phyloP scores from a whole-genome alignment of 2,329 filamentous ascomycete species.

The Colletotrichum acutatum region DNA sequence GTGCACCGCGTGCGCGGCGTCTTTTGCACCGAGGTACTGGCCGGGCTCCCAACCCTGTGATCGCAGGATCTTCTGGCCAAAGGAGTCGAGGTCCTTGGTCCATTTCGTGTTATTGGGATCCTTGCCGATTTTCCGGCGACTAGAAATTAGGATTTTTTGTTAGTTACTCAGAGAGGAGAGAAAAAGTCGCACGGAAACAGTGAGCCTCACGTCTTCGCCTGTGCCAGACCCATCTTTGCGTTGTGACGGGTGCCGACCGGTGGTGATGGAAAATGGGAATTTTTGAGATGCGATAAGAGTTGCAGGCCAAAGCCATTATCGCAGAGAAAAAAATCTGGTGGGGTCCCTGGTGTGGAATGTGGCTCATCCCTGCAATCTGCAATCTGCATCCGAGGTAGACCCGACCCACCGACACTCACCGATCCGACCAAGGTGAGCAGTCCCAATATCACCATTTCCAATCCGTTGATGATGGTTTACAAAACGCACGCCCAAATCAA shows the following conservation, averaged over 20 bases:
- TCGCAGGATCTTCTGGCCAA: constrained; percentile 89
- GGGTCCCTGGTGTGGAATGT: constrained; percentile 15
- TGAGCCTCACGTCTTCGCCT: constrained; percentile 29
- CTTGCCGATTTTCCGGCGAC: constrained; percentile 77
- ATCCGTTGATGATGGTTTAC: not conserved
- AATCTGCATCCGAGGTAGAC: constrained; percentile 2
- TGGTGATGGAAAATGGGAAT: constrained; percentile 17
- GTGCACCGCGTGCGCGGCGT: constrained; percentile 78
- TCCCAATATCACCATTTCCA: not conserved
- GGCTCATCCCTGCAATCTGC: constrained; percentile 18
- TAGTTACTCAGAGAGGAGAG: not conserved
- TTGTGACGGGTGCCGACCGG: constrained; percentile 17
- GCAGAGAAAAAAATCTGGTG: constrained; percentile 36
- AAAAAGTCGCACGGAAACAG: not conserved
- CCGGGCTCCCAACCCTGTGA: constrained; percentile 93
- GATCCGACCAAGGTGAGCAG: not conserved
- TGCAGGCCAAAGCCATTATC: constrained; percentile 23
- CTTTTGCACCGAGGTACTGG: constrained; percentile 80
- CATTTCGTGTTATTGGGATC: constrained; percentile 98
- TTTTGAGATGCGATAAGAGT: constrained; percentile 31
- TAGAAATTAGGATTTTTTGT: constrained; percentile 35
- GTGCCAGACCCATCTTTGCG: constrained; percentile 36
- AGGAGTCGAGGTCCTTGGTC: constrained; percentile 83
- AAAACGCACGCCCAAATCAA: not conserved
- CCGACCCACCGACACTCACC: constrained; percentile 9